Conservation (phyloP, 441 rosid species). For the Arabidopsis lyrata region DNA sequence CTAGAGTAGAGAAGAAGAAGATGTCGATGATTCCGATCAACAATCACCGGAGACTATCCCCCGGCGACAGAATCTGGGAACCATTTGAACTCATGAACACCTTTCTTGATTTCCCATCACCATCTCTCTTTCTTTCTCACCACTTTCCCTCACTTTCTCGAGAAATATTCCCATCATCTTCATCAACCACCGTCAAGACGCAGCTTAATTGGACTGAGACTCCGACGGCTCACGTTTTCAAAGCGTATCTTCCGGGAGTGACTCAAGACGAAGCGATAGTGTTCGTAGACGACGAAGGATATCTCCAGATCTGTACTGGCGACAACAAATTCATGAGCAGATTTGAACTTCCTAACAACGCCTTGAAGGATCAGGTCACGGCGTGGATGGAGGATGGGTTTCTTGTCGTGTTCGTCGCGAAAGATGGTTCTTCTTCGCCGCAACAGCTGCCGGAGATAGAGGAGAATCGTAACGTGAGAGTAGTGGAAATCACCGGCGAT, state of each 20-base stretch:
- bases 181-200: conserved; percentile 45
- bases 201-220: conserved; percentile 62
- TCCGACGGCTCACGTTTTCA: conserved; percentile 55
- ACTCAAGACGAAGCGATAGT: conserved; percentile 53
- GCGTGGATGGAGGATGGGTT: conserved; percentile 56
- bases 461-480: conserved; percentile 47
- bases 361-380: conserved; percentile 43
- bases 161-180: conserved; percentile 41
- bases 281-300: conserved; percentile 57
- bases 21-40: conserved; percentile 62
- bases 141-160: conserved; percentile 43
- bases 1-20: neutral
- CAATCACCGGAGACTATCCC: conserved; percentile 26
- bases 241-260: conserved; percentile 54
- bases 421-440: conserved; percentile 38
- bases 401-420: conserved; percentile 51
- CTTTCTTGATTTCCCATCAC: conserved; percentile 42
- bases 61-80: conserved; percentile 45
- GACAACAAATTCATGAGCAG: conserved; percentile 58
- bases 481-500: conserved; percentile 52
- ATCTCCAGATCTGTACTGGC: conserved; percentile 56
- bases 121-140: conserved; percentile 39
- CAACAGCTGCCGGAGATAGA: neutral
- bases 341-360: conserved; percentile 53
- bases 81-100: conserved; percentile 52